A percentile compares a stretch with the other conserved stretches of the same genome.
phyloP scores from a whole-genome alignment of 2,329 filamentous ascomycete species.

The Fusarium poae region DNA sequence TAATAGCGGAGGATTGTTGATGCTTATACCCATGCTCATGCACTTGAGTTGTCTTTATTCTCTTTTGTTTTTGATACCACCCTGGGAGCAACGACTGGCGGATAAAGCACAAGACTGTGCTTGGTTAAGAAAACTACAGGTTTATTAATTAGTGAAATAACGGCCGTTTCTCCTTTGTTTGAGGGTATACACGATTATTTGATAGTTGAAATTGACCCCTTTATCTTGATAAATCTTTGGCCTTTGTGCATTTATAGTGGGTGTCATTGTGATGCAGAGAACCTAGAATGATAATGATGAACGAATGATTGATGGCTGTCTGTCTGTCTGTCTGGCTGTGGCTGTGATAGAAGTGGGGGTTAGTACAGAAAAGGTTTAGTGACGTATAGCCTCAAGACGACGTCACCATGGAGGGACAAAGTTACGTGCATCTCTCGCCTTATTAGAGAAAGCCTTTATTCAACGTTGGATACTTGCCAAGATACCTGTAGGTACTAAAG shows the following conservation, averaged over 20 bases:
- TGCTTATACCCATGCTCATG: conserved; percentile 47
- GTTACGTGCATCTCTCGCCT: background rate
- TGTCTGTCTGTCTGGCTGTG: too few relatives aligned
- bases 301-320: background rate
- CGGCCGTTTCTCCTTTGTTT: conserved; percentile 43
- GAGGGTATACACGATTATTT: conserved; percentile 31
- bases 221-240: background rate
- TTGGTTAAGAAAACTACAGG: conserved; percentile 27
- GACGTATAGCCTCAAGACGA: conserved; percentile 26
- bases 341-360: conserved; percentile 13
- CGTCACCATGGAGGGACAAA: conserved; percentile 28
- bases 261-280: background rate
- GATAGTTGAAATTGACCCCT: conserved; percentile 42
- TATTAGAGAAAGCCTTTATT: conserved; percentile 6
- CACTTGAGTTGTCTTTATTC: conserved; percentile 31
- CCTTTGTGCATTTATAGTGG: background rate
- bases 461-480: background rate
- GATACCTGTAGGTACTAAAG: background rate
- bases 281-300: background rate
- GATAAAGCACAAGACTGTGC: conserved; percentile 28
- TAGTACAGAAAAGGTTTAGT: conserved; percentile 24
- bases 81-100: conserved; percentile 37
- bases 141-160: conserved; percentile 32
- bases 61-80: conserved; percentile 44
- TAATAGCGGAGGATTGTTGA: conserved; percentile 27